Evolutionary conservation across 768 basidiomycete species (phyloP), one percentile per base, ranked within the genome.

Genomic region (Lactifluus pinguis): DNA sequence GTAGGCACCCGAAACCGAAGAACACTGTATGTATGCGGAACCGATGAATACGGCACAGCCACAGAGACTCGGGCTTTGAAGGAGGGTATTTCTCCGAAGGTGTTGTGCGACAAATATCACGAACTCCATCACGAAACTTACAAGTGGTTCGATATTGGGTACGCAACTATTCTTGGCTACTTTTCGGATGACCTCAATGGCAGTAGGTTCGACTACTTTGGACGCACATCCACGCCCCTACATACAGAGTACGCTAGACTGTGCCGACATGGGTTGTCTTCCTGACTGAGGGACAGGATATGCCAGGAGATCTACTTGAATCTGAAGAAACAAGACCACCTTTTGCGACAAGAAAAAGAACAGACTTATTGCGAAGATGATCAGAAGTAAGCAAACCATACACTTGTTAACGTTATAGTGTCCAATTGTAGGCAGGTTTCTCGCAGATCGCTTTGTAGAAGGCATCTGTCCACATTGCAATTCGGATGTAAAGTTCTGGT

Each of bases 21-120:
- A 48, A 95, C 93, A 0, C 79, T 98, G 36, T 99, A 95, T 71
- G 81, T 99, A 58, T 99, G 97, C 73, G 97, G 97, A 30, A 98
- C 97, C 4, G 97, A 99, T 70, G 97, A 99, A 74, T 99, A 99
- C 68, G 97, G 97, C n/a, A 99, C 97, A 7, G 95, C 97, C 0
- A 97, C 97, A 0, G 97, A 99, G 77, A 98, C 95, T 2, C 95
- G 97, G 72, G 95, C 97, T 4, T 72, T 92, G 61, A 92, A 93
- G 69, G 92, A 95, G 70, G 83, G 85, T 0, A 72, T 94, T 42
- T 84, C 89, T 11, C 89, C 93, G 0, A 77, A 76, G 62, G 82
- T 85, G 66, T 78, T 98, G 2, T 97, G 93, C 72, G 89, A 94
- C 73, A 94, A 95, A 74, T 98, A 98, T 72, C 76, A 95, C 68